phyloP scores from a whole-genome alignment of 495 filamentous ascomycete genomes.

The Arthonia radiata region DNA sequence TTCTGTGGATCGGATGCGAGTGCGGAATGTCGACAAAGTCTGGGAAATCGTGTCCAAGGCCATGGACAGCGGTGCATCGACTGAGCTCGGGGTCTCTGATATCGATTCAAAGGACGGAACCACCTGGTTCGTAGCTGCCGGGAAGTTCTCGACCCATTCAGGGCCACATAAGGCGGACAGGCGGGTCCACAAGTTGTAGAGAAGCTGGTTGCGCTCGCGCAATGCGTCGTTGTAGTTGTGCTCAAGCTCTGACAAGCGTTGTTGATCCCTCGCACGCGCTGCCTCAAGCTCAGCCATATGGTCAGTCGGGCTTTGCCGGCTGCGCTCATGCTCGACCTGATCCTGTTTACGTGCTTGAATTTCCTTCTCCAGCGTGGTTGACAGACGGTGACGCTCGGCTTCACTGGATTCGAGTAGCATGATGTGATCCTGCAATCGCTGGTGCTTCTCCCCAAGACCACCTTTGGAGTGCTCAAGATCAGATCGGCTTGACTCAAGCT shows the following conservation, averaged over 20 bases:
- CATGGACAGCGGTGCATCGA: too few relatives aligned
- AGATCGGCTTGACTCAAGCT: slow-evolving; percentile 56
- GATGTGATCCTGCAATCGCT: slow-evolving; percentile 74
- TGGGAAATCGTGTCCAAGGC: too few relatives aligned
- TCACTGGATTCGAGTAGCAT: slow-evolving; percentile 69
- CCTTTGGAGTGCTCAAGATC: slow-evolving; percentile 57
- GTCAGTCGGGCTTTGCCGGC: slow-evolving; percentile 57
- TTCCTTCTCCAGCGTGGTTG: slow-evolving; percentile 79
- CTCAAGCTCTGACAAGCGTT: slow-evolving; percentile 48
- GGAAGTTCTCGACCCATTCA: slow-evolving; percentile 81
- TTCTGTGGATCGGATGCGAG: slow-evolving; percentile 59
- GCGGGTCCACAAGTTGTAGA: slow-evolving; percentile 68
- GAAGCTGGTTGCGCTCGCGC: slow-evolving; percentile 64
- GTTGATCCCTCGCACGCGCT: slow-evolving; percentile 43
- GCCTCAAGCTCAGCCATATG: slow-evolving; percentile 70
- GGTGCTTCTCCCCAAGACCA: slow-evolving; percentile 64
- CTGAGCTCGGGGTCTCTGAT: too few relatives aligned
- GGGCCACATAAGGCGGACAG: slow-evolving; percentile 64
- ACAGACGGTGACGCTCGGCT: slow-evolving; percentile 61
- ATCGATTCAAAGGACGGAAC: too few relatives aligned
- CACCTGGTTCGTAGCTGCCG: too few relatives aligned
- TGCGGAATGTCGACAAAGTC: too few relatives aligned
- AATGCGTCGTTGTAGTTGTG: slow-evolving; percentile 63
- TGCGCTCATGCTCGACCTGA: slow-evolving; percentile 68
- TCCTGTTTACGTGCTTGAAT: slow-evolving; percentile 60